Evolutionary conservation across 306 rosid species (phyloP).

Genomic region (Betula pendula): DNA sequence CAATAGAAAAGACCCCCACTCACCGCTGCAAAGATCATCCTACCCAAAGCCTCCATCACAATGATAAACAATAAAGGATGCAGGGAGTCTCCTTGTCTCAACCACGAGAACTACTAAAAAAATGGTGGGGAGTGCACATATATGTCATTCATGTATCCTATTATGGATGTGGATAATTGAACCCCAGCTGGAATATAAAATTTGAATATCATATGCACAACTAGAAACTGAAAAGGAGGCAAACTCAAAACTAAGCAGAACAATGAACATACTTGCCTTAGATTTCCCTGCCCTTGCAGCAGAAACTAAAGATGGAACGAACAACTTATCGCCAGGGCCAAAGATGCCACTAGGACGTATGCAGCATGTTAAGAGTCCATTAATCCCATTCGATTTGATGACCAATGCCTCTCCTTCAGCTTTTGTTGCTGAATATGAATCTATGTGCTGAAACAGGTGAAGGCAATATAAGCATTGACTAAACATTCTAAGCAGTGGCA

Average conservation of each 20-base stretch:
- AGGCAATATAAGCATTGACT: conserved; percentile 7
- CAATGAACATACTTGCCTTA: conserved; percentile 52
- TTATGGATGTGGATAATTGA: neutral
- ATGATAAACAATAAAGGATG: too few relatives aligned
- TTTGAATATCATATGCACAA: neutral
- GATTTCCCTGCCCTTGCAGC: conserved; percentile 90
- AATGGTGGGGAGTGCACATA: too few relatives aligned
- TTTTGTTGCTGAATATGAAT: conserved; percentile 90
- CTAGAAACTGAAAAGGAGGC: neutral
- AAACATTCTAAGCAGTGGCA: neutral
- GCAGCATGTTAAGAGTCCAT: conserved; percentile 88
- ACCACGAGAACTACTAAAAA: too few relatives aligned
- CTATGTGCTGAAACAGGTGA: conserved; percentile 69
- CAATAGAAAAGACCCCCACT: too few relatives aligned
- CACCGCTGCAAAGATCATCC: too few relatives aligned
- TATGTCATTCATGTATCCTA: neutral
- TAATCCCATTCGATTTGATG: conserved; percentile 72
- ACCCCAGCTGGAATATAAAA: neutral
- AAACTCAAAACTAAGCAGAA: conserved; percentile 3
- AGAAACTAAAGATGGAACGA: conserved; percentile 75
- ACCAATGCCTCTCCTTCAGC: conserved; percentile 84
- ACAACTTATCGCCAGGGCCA: conserved; percentile 89
- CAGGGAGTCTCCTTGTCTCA: too few relatives aligned
- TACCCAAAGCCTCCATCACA: too few relatives aligned
- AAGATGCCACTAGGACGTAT: conserved; percentile 95